Base-by-base conservation (phyloP, 176 grass and related monocot species). In the Calamus simplicifolius region DNA sequence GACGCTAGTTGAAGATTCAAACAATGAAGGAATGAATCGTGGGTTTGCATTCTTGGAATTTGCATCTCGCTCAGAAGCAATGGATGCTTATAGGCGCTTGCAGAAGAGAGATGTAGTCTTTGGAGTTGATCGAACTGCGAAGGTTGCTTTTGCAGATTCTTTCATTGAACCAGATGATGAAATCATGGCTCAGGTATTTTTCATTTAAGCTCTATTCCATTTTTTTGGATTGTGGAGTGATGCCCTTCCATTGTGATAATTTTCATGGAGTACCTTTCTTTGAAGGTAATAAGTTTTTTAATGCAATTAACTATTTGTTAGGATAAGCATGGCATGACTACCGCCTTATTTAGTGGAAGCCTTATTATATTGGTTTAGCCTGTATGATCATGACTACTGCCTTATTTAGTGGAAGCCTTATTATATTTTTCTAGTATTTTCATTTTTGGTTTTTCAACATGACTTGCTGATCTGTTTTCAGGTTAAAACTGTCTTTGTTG, bases 21-120 rank as follows among this genome's bases (percentile, higher is more conserved):
- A 82, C 67, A 88, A 97, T 73, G 74, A 65, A 62, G 87, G 87
- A 50, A 85, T 76, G 83, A 97, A 88, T 67, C 87, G 88, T 72
- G 93, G 93, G 15, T 97, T 91, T 80, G 87, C 93, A 55, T 85
- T 97, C 51, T 77, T 97, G 29, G 93, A 97, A 69, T 97, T 97
- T 69, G 88, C 81, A 65, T 85, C 93, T 66, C 87, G 84, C 52
- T 50, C 87, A 62, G 83, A 91, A 70, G 87, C 93, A 64, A 97
- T 82, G 76, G 77, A 87, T 70, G 93, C 87, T 70, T 97, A 91
- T 72, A 87, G 70, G 69, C 69, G 72, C 63, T 73, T 97, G 70
- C 87, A 80, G 50, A 88, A 91, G 70, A 82, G 93, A 73, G 84
- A 88, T 80, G 80, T 91, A 57, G 75, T 88, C 8, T 88, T 97